Evolutionary conservation across 75 land plant species (phyloP), one percentile per base, ranked within the genome.

Genomic region (Selaginella tamariscina): DNA sequence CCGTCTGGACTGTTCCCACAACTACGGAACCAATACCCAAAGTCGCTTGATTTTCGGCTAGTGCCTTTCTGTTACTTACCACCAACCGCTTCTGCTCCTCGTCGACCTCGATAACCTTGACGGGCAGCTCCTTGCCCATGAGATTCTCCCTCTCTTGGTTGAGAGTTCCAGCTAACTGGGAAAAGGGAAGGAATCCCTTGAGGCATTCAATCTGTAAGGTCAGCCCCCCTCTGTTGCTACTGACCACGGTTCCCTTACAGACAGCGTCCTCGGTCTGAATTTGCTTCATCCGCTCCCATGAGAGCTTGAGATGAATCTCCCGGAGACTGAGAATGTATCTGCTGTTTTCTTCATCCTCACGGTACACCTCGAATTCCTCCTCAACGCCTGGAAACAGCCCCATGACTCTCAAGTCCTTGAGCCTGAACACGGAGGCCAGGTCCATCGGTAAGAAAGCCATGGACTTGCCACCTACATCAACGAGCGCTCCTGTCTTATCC

Each of bases 21-120:
- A 93, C 96, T 22, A 93, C 98, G 21, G 98, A 85, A 30, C 98
- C 98, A 68, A 93, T 89, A 32, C 91, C 96, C 32, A 93, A 76
- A 56, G 79, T 81, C 32, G 88, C 82, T 71, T 90, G 98, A 68
- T 82, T 87, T 64, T 86, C 98, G 27, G 91, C 91, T 76, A 87
- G 68, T 60, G 98, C 98, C 75, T 89, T 93, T 30, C 96, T 83
- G 75, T 87, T 84, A 65, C 98, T 93, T 49, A 93, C 79, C 8
- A 93, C 91, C 54, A 93, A 86, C 63, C 96, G 78, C 8, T 75
- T 74, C 67, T 87, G 84, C 79, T 93, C 98, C 70, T 93, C 86
- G 66, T 93, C 98, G 68, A 85, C 91, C 78, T 93, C 98, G 67
- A 93, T 69, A 71, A 89, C 78, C 33, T 93, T 93, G 24, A 93